Conservation (phyloP, 495 filamentous ascomycete species). For the Pseudotulostoma volvatum region DNA sequence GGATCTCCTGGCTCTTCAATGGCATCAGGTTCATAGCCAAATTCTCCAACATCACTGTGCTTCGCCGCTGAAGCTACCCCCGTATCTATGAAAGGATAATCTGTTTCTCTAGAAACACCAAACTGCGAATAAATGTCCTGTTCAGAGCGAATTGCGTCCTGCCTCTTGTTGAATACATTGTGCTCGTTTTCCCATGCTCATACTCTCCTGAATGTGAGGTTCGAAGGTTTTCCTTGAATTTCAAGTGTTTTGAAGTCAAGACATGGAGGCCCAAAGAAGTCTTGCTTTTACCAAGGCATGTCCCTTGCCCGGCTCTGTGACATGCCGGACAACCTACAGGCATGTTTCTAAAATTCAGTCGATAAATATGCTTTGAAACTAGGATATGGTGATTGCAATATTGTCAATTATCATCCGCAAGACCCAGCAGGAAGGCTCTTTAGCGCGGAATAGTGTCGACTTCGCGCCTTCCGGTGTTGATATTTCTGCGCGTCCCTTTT, state of each 20-base stretch:
- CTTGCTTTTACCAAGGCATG: background rate
- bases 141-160: background rate
- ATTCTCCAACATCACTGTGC: background rate
- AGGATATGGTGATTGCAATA: background rate
- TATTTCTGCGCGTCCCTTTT: background rate
- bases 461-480: too few relatives aligned
- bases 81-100: background rate
- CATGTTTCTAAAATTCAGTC: background rate
- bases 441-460: background rate
- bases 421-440: background rate
- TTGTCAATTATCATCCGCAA: background rate
- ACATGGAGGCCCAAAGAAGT: background rate
- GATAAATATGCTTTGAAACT: background rate
- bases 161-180: background rate
- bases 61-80: background rate
- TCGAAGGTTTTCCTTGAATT: too few relatives aligned
- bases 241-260: too few relatives aligned
- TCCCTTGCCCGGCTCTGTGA: background rate
- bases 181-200: background rate
- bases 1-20: background rate
- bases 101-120: background rate
- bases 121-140: background rate
- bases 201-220: too few relatives aligned
- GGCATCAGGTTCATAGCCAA: background rate
- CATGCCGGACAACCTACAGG: background rate